Evolutionary conservation across 192 early-diverging fungal genomes (phyloP), one percentile per base, ranked within the genome.

Genomic region (Linnemannia exigua): DNA sequence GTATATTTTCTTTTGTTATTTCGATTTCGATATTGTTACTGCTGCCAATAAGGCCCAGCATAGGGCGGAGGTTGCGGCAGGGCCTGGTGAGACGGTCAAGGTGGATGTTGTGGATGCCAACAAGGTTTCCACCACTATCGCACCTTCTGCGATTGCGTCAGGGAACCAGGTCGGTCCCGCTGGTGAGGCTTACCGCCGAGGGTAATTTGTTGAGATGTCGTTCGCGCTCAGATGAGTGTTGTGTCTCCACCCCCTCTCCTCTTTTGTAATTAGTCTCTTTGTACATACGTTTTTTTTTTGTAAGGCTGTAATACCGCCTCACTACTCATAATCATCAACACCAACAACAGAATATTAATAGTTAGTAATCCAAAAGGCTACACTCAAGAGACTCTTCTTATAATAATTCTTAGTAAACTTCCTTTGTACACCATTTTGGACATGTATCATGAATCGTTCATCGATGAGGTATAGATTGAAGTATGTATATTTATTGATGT

Each of bases 1-100:
- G 38, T 79, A 79, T 20, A 79, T 79, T 20, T 72, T 79, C 51
- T 79, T 79, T n/a, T 79, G 77, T 22, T 79, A 72, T n/a, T 79
- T 72, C 22, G 77, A 79, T 47, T 72, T 66, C 38, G 77, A 79
- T 66, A 66, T 79, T 19, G 70, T 79, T 31, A 48, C 58, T n/a
- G 70, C 36, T 3, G 70, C 70, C 19, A 72, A 79, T 37, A 66
- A 66, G 41, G 77, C 54, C 2, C 36, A 79, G 44, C 70, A 41
- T 20, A 52, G 54, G 4, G 77, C 77, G n/a, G 77, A 79, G 20
- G 54, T 20, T 19, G 70, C 70, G 0, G 69, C 77, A 35, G 52
- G n/a, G 1, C 68, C 76, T 9, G 76, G 76, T 8, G 50, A 67
- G 48, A 54, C 25, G 1, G 67, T 78, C 44, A 41, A 61, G 22